Conservation (phyloP, 202 grass and related monocot genomes). For the Eragrostis tef region DNA sequence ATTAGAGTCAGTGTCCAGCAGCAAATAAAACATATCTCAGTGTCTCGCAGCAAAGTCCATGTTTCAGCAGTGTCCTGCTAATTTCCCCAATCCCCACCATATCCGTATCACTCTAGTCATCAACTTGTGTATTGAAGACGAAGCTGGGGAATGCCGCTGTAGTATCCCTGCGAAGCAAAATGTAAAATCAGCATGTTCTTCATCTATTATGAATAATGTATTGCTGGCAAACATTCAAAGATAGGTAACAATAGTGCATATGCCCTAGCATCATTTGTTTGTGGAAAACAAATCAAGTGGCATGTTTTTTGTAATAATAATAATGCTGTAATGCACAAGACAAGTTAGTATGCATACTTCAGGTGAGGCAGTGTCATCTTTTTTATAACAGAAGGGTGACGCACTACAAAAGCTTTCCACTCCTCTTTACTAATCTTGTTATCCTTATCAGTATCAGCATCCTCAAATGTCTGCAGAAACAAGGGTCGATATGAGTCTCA, state of each 20-base stretch:
- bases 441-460: conserved; percentile 63
- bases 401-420: conserved; percentile 60
- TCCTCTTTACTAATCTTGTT: conserved; percentile 57
- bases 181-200: neutral
- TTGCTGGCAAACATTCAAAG: neutral
- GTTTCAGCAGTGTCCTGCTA: too few species aligned
- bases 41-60: too few species aligned
- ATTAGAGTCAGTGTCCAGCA: too few species aligned
- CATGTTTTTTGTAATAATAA: neutral
- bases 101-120: conserved; percentile 32
- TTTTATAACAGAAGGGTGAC: conserved; percentile 44
- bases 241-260: neutral
- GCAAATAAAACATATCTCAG: too few species aligned
- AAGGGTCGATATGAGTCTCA: neutral
- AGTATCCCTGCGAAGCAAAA: conserved; percentile 50
- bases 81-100: too few species aligned
- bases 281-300: neutral
- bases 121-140: conserved; percentile 57
- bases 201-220: neutral
- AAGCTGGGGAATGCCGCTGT: conserved; percentile 61
- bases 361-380: too few species aligned
- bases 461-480: conserved; percentile 56
- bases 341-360: too few species aligned
- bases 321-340: too few species aligned
- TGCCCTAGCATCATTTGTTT: neutral